Evolutionary conservation across 2,329 filamentous ascomycete genomes (phyloP).

Genomic region (Sporothrix protearum): DNA sequence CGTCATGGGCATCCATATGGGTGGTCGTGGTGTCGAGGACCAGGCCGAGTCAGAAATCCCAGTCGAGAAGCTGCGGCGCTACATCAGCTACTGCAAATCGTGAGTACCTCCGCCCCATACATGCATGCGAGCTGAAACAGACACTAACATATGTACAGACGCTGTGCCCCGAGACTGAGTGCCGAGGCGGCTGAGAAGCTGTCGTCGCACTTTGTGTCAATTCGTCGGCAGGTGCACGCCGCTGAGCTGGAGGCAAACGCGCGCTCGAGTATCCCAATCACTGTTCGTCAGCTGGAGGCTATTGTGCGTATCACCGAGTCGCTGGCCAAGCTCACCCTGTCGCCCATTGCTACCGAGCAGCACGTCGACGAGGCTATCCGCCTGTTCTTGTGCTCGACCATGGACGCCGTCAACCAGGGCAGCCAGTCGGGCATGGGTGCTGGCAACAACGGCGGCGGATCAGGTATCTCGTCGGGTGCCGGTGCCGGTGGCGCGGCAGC

Average conservation of each 20-base stretch:
- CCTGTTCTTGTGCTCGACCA: constrained; percentile 91
- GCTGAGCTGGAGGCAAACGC: constrained; percentile 86
- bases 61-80: constrained; percentile 95
- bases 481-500: constrained; percentile 60
- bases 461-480: constrained; percentile 46
- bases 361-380: constrained; percentile 98
- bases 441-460: constrained; percentile 16
- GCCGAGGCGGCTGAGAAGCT: constrained; percentile 91
- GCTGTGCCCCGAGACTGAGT: constrained; percentile 87
- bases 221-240: constrained; percentile 88
- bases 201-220: constrained; percentile 94
- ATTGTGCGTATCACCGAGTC: constrained; percentile 97
- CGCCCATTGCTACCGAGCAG: constrained; percentile 78
- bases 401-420: constrained; percentile 95
- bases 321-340: constrained; percentile 84
- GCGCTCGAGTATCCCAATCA: constrained; percentile 93
- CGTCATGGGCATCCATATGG: constrained; percentile 97
- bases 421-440: constrained; percentile 40
- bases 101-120: constrained; percentile 43
- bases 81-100: constrained; percentile 96
- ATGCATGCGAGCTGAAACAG: neutral
- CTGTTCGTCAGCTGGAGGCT: constrained; percentile 92
- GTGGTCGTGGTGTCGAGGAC: constrained; percentile 76
- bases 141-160: constrained; percentile 52
- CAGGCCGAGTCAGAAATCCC: constrained; percentile 82